These are phyloP conservation scores for Lithohypha guttulata DNA, from an alignment of 2,329 filamentous ascomycete genomes.

Conservation along the genomic window DNA sequence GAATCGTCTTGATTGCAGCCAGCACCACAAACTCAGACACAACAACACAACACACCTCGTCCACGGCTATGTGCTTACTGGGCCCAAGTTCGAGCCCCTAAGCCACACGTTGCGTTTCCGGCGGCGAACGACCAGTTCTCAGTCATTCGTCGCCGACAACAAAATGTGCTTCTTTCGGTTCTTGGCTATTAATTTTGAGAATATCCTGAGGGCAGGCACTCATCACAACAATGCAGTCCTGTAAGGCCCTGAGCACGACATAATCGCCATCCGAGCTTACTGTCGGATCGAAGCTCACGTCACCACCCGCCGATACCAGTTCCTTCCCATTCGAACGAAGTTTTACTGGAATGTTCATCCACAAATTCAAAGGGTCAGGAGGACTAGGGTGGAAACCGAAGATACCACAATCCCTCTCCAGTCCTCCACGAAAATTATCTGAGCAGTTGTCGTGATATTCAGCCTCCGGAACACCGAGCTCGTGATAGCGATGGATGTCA, in stretches of 20 bases:
- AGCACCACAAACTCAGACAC: too few species aligned
- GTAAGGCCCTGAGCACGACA: slow-evolving; percentile 28
- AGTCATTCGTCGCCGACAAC: slow-evolving; percentile 11
- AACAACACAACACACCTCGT: too few species aligned
- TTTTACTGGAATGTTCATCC: slow-evolving; percentile 35
- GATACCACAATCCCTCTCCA: slow-evolving; percentile 23
- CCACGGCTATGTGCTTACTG: too few species aligned
- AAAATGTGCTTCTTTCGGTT: slow-evolving; percentile 26
- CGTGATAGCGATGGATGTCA: slow-evolving; percentile 30
- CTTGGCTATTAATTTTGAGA: slow-evolving; percentile 28
- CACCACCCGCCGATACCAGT: slow-evolving; percentile 17
- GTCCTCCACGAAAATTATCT: slow-evolving; percentile 29
- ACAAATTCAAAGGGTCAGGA: slow-evolving; percentile 35
- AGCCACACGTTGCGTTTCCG: too few species aligned
- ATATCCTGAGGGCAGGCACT: slow-evolving; percentile 36
- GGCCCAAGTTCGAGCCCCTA: too few species aligned
- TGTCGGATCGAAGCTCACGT: slow-evolving; percentile 26
- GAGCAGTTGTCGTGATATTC: slow-evolving; percentile 32
- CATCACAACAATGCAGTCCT: slow-evolving; percentile 32
- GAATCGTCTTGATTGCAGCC: too few species aligned
- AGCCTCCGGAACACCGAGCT: slow-evolving; percentile 25
- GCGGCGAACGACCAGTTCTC: too few species aligned
- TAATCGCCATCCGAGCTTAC: slow-evolving; percentile 28
- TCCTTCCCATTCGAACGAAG: slow-evolving; percentile 14
- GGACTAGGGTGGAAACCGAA: slow-evolving; percentile 21